Conservation (phyloP, 495 filamentous ascomycete species). For the Beverwykella pulmonaria region DNA sequence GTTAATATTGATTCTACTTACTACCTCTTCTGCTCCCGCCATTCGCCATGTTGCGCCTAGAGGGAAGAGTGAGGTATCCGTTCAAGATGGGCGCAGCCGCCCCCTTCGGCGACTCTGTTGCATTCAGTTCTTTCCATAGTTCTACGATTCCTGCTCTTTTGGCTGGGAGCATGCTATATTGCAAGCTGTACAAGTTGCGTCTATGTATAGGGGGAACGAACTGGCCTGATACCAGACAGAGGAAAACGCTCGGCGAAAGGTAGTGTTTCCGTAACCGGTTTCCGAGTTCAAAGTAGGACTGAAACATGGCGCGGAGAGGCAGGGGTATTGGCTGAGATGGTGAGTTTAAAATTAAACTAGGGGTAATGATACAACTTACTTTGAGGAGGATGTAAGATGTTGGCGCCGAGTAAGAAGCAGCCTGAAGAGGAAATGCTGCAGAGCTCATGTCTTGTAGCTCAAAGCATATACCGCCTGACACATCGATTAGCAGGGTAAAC, state of each 20-base stretch:
- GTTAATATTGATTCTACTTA: not conserved
- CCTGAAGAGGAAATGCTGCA: constrained; percentile 35
- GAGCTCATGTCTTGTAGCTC: constrained; percentile 76
- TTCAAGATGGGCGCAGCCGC: not conserved
- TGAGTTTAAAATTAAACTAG: not conserved
- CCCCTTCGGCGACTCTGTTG: not conserved
- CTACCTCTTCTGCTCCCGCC: not conserved
- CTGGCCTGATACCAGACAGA: constrained; percentile 83
- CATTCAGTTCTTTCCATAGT: constrained; percentile 75
- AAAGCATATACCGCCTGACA: constrained; percentile 80
- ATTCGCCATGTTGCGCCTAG: constrained; percentile 11
- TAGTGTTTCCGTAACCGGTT: constrained; percentile 94
- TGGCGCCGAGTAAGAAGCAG: constrained; percentile 36
- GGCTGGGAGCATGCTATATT: constrained; percentile 96
- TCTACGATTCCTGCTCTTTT: constrained; percentile 76
- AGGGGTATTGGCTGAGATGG: constrained; percentile 76
- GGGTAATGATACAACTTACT: constrained; percentile 50
- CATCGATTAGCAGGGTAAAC: constrained; percentile 2
- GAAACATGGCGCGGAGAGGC: constrained; percentile 87
- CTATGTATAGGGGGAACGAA: constrained; percentile 87
- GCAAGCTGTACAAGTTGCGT: constrained; percentile 91
- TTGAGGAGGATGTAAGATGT: constrained; percentile 78
- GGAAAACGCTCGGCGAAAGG: constrained; percentile 80
- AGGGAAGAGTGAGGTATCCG: constrained; percentile 12
- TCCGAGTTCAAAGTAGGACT: constrained; percentile 94